Conservation (phyloP, 1,284 basidiomycete species). For the Leccinum fuscescens region DNA sequence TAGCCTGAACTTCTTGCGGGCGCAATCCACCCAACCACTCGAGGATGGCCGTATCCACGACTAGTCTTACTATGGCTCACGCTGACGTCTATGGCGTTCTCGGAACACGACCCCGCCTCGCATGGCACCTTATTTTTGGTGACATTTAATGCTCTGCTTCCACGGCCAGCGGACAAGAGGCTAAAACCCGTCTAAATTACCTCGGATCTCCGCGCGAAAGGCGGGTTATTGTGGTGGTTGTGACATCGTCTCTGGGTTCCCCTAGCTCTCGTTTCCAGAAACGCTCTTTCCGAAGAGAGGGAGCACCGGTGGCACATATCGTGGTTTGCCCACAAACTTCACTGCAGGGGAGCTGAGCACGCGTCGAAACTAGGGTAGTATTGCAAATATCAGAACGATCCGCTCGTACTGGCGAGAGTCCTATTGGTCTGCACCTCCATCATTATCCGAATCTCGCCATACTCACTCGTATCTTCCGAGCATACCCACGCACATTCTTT, state of each 20-base stretch:
- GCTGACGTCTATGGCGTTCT: conserved; percentile 14
- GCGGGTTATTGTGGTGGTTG: neutral
- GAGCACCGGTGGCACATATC: conserved; percentile 2
- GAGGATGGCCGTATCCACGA: conserved; percentile 14
- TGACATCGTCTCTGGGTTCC: neutral
- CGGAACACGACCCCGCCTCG: conserved; percentile 9
- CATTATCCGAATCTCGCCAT: conserved; percentile 4
- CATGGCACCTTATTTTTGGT: conserved; percentile 12
- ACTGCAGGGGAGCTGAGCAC: neutral
- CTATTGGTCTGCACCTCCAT: conserved; percentile 7
- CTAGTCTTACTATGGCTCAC: neutral
- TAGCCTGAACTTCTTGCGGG: neutral
- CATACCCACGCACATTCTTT: neutral
- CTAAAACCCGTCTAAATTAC: neutral
- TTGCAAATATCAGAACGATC: conserved; percentile 12
- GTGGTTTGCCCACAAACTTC: neutral
- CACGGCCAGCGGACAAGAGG: neutral
- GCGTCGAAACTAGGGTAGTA: neutral
- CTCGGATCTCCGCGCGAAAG: conserved; percentile 3
- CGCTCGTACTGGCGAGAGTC: conserved; percentile 11
- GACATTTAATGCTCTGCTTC: neutral
- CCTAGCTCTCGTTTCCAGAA: conserved; percentile 1
- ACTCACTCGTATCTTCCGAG: conserved; percentile 1
- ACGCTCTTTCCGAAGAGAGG: conserved; percentile 3
- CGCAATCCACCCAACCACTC: conserved; percentile 9